Evolutionary conservation across 768 basidiomycete species (phyloP).

Genomic region (Leccinum uliginosum): DNA sequence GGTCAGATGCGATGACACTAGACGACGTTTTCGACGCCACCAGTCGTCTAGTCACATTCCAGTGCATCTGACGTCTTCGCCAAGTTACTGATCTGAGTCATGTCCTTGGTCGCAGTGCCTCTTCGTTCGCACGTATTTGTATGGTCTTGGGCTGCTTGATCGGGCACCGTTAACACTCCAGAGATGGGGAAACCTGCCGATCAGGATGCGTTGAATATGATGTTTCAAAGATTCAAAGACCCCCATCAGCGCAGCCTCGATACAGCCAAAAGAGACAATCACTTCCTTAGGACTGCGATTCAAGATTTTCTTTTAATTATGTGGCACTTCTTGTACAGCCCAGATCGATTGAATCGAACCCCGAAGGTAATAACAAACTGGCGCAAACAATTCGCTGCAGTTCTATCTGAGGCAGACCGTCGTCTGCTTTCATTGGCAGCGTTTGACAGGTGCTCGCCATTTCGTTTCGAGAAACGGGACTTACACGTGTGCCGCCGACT

Average conservation of each 20-base stretch:
- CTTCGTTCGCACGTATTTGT: background rate
- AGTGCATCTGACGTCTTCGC: background rate
- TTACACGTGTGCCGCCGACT: too few relatives aligned
- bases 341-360: background rate
- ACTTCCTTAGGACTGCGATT: background rate
- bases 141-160: background rate
- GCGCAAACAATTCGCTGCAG: background rate
- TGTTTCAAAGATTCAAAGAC: background rate
- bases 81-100: background rate
- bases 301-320: background rate
- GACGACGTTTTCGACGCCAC: background rate
- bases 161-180: background rate
- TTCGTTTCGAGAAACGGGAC: too few relatives aligned
- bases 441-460: too few relatives aligned
- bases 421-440: too few relatives aligned
- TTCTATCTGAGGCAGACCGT: background rate
- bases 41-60: background rate
- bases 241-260: slow-evolving; percentile 7
- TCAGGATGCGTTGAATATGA: background rate
- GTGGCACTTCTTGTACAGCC: background rate
- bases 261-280: background rate
- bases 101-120: background rate
- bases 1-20: background rate
- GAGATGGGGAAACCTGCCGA: background rate
- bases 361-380: background rate